Evolutionary conservation across 2,329 filamentous ascomycete genomes (phyloP), one percentile per base, ranked within the genome.

Genomic region (Botrytis galanthina): DNA sequence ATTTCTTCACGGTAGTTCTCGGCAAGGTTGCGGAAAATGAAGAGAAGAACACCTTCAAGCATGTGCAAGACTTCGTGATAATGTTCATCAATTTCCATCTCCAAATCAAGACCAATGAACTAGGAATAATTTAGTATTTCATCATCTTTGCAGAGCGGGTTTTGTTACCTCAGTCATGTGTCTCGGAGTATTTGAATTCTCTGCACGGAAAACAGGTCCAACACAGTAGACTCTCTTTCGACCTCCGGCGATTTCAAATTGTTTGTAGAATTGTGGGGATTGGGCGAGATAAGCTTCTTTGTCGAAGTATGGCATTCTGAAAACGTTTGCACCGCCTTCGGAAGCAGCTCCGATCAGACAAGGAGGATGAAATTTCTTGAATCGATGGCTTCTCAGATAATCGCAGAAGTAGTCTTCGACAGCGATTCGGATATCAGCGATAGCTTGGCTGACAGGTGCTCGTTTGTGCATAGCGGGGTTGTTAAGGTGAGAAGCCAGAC

Each of bases 391-490:
- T 75, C 91, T 87, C 77, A 98, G 90, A 82, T 95, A 98, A 78
- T 94, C 90, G 74, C 87, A 86, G 83, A 97, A 97, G 20, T 96
- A 86, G 72, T 82, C 80, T 77, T 85, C 83, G 35, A 84, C 82
- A 60, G 83, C 82, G 75, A 80, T 79, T 59, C 79, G 77, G 39
- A 87, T 83, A 76, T 86, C 84, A 37, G 78, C 95, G 80, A 94
- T 94, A 74, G 95, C 94, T 82, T 97, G 93, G 84, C 96, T 97
- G 75, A 97, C 92, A 75, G 94, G 93, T 1, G 94, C 93, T 73
- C 96, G 91, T 81, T 98, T 92, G 84, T 98, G 95, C 85, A 99
- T 92, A 70, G 93, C 93, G 74, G 93, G 91, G 87, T 98, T 97
- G 86, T 97, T 92, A 82, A 98, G 89, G 75, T 89, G 92, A 18